Percentiles rank a stretch among this genome's conserved stretches.
Evolutionary conservation across 2,329 filamentous ascomycete species (phyloP).

Genomic region (Cadophora luteo-olivacea): DNA sequence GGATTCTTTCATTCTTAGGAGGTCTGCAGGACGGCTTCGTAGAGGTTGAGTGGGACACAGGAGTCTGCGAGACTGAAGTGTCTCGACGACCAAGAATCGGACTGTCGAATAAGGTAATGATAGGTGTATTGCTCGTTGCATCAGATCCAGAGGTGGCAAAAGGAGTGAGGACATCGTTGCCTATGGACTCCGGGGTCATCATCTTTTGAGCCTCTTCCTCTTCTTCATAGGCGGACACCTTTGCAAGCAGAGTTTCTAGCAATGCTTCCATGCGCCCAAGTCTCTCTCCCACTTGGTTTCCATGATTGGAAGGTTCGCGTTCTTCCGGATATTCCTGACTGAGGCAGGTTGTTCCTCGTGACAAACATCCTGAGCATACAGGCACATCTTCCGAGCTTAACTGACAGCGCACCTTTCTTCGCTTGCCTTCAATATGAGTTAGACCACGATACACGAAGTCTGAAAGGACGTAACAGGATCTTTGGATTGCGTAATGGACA

Average conservation of each 20-base stretch:
- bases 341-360: conserved; percentile 47
- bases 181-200: conserved; percentile 40
- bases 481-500: not conserved
- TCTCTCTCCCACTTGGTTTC: conserved; percentile 41
- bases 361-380: conserved; percentile 54
- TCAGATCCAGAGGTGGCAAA: conserved; percentile 26
- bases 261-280: conserved; percentile 42
- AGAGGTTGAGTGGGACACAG: conserved; percentile 29
- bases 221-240: conserved; percentile 41
- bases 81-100: conserved; percentile 39
- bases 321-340: conserved; percentile 45
- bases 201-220: conserved; percentile 39
- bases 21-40: conserved; percentile 31
- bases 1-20: conserved; percentile 40
- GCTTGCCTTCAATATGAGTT: conserved; percentile 40
- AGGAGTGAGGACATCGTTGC: conserved; percentile 40
- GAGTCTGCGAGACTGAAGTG: conserved; percentile 33
- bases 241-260: conserved; percentile 41
- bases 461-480: not conserved
- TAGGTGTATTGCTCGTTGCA: conserved; percentile 17
- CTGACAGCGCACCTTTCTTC: conserved; percentile 59
- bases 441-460: conserved; percentile 3
- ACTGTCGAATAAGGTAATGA: conserved; percentile 43
- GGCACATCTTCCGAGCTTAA: conserved; percentile 48
- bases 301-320: conserved; percentile 35